Evolutionary conservation across 257 asterid genomes (phyloP), one percentile per base, ranked within the genome.

Genomic region (Solanum ossicruentum): DNA sequence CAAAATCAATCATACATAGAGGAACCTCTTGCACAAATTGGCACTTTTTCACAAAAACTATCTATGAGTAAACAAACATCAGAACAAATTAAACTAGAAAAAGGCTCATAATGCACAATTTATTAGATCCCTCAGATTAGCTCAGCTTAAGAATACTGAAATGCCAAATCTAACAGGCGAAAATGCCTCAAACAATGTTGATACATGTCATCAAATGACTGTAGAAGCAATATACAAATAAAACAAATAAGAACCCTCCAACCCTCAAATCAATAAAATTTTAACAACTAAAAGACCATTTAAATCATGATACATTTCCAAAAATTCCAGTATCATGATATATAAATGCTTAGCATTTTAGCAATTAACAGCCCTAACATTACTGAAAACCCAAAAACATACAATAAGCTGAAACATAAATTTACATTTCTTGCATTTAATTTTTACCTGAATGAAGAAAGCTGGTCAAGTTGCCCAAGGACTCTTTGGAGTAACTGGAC

Each of bases 381-480:
- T 13, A 78, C 49, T 56, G 10, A 16, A 75, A 72, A 28, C 17
- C 4, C 21, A 75, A 8, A 1, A 15, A 23, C 63, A 77, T 17
- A 78, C 28, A 18, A 52, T 12, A 52, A 78, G 45, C 83, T 52
- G 49, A 78, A 78, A 28, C 66, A 9, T 13, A 32, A 26, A 26
- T 16, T 77, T 23, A 51, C 21, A 23, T 4, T 47, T 67, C 15
- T 23, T 77, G 45, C 41, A 51, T 23, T 23, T 49, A 15, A 77
- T 77, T 32, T 66, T 82, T 83, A 83, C 85, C 85, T 83, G 85
- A 69, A 75, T 36, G 70, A 83, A 69, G 81, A 83, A 83, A 69
- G 58, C 70, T 83, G 81, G 41, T 51, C 55, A 47, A 67, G 85
- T 70, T 66, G 56, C 63, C 82, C 82, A 23, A 75, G 23, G 60